Conservation (phyloP, 306 rosid genomes). For the Pachyrhizus erosus region DNA sequence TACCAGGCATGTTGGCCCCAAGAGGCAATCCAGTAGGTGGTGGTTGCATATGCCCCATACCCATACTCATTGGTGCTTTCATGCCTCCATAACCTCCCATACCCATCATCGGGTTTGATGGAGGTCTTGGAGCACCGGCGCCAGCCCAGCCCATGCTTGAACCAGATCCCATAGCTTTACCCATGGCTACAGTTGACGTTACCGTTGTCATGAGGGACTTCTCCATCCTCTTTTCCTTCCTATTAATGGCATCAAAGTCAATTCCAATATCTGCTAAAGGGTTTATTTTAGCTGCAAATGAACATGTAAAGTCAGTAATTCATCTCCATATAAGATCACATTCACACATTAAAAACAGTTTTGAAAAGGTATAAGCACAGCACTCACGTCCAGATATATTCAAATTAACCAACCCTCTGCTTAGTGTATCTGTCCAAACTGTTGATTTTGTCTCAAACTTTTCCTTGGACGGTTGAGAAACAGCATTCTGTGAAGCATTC, state of each 20-base stretch:
- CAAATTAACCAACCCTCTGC: conserved; percentile 85
- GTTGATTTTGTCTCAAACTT: conserved; percentile 87
- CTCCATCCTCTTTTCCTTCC: conserved; percentile 94
- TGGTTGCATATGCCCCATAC: conserved; percentile 72
- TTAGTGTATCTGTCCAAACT: conserved; percentile 89
- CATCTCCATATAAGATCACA: not conserved
- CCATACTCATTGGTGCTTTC: conserved; percentile 44
- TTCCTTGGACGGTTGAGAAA: conserved; percentile 61
- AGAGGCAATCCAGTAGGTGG: conserved; percentile 57
- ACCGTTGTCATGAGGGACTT: conserved; percentile 63
- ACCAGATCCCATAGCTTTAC: conserved; percentile 97
- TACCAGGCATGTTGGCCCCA: conserved; percentile 59
- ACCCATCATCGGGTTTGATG: conserved; percentile 57
- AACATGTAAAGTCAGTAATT: conserved; percentile 7
- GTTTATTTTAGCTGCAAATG: conserved; percentile 77
- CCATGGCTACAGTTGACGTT: conserved; percentile 74
- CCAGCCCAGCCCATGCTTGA: conserved; percentile 87
- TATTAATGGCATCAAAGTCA: conserved; percentile 84
- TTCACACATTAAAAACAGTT: not conserved
- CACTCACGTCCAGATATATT: conserved; percentile 86
- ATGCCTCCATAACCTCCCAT: conserved; percentile 1
- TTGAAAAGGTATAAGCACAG: conserved; percentile 42
- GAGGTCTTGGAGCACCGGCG: conserved; percentile 61
- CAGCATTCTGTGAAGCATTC: conserved; percentile 45
- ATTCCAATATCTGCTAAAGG: conserved; percentile 85